Conservation (phyloP, 192 early-diverging fungal genomes). For the Rhizophagus sp. region DNA sequence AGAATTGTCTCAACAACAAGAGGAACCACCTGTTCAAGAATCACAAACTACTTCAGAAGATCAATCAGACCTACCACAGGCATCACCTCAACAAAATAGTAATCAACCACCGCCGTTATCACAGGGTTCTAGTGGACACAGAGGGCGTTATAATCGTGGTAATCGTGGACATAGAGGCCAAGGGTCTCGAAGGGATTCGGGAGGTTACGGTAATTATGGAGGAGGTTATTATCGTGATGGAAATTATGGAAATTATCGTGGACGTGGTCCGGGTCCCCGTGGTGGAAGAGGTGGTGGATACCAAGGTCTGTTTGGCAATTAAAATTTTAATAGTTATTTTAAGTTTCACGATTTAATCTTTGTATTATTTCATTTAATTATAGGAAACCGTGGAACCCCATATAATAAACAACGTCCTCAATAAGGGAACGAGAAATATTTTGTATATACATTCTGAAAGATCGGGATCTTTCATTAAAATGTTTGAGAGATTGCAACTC, state of each 20-base stretch:
- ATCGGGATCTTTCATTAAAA: not conserved
- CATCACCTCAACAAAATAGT: not conserved
- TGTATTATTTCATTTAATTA: not conserved
- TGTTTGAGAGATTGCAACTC: not conserved
- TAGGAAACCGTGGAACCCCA: not conserved
- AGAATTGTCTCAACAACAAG: slow-evolving; percentile 8
- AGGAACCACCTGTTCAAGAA: not conserved
- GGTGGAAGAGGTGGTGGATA: slow-evolving; percentile 1
- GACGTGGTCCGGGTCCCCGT: not conserved
- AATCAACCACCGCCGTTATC: not conserved
- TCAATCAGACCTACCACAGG: slow-evolving; percentile 1
- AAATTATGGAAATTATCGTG: slow-evolving; percentile 9
- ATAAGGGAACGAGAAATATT: not conserved
- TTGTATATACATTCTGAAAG: not conserved
- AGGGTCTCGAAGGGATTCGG: not conserved
- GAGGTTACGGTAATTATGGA: not conserved
- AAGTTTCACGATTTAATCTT: not conserved
- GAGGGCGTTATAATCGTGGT: not conserved
- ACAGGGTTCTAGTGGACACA: not conserved
- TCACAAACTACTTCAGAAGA: not conserved
- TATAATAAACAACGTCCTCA: slow-evolving; percentile 2
- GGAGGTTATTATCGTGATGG: not conserved
- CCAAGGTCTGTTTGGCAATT: not conserved
- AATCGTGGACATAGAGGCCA: not conserved
- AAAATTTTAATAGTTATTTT: not conserved